phyloP scores from a whole-genome alignment of 1,139 yeast genomes.

The Taiozyma onychis region DNA sequence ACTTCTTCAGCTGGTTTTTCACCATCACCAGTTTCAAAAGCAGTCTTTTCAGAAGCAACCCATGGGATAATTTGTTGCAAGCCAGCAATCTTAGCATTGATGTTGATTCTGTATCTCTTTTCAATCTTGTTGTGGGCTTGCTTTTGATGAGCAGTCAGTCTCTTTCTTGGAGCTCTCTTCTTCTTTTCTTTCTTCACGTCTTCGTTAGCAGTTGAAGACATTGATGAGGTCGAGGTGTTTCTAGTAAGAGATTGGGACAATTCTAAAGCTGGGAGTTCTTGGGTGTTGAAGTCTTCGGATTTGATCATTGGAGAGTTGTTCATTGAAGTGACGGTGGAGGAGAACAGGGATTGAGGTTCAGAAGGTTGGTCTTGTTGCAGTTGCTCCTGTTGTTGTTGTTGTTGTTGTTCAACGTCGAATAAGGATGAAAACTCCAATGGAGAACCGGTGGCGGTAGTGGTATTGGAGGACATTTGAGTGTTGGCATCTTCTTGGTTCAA shows the following conservation, averaged over 20 bases:
- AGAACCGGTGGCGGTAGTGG: constrained; percentile 15
- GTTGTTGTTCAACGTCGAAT: constrained; percentile 14
- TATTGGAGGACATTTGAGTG: neutral
- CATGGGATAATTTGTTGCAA: constrained; percentile 61
- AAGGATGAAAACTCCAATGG: constrained; percentile 24
- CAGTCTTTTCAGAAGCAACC: constrained; percentile 52
- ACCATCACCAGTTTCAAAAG: constrained; percentile 33
- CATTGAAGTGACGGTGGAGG: constrained; percentile 20
- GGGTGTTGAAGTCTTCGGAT: constrained; percentile 14
- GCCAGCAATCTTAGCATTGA: constrained; percentile 66
- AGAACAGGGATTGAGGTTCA: constrained; percentile 17
- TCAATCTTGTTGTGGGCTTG: constrained; percentile 70
- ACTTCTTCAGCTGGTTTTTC: constrained; percentile 16
- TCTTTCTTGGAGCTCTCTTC: constrained; percentile 50
- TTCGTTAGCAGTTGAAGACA: constrained; percentile 1
- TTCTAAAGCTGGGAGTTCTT: constrained; percentile 13
- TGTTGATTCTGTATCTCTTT: constrained; percentile 65
- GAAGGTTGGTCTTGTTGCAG: constrained; percentile 7
- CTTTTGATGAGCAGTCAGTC: constrained; percentile 55
- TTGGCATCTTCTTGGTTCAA: constrained; percentile 9
- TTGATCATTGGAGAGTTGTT: constrained; percentile 25
- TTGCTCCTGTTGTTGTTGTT: constrained; percentile 2
- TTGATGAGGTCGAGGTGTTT: constrained; percentile 1
- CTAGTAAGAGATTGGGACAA: constrained; percentile 2
- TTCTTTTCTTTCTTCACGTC: constrained; percentile 25